Evolutionary conservation across 345 rosid species (phyloP).

Genomic region (Dipteronia dyeriana): DNA sequence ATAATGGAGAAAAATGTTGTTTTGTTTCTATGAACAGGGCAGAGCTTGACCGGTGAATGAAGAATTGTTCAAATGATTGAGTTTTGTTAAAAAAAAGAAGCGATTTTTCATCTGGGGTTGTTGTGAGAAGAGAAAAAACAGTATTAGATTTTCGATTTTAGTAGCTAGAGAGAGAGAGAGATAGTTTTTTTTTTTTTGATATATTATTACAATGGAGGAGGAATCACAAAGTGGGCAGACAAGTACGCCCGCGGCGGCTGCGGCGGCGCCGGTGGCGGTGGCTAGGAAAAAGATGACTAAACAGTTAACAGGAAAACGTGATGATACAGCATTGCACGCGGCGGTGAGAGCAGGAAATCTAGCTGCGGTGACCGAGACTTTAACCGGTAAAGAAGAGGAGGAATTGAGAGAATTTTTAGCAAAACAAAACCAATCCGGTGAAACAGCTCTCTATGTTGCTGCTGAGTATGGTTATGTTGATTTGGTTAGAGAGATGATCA

Average conservation of each 20-base stretch:
- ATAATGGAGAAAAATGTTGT: slow-evolving; percentile 7
- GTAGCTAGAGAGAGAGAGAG: too few species aligned
- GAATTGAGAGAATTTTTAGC: slow-evolving; percentile 52
- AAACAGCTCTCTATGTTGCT: slow-evolving; percentile 91
- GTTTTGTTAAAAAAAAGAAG: slow-evolving; percentile 19
- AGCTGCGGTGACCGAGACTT: slow-evolving; percentile 47
- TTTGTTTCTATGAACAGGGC: slow-evolving; percentile 23
- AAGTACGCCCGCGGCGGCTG: not conserved
- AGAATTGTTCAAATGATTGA: not conserved
- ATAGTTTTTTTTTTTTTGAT: too few species aligned
- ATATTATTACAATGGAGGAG: slow-evolving; percentile 34
- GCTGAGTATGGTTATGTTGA: slow-evolving; percentile 80
- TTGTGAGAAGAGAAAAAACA: slow-evolving; percentile 23
- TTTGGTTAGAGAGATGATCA: slow-evolving; percentile 77
- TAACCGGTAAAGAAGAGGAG: slow-evolving; percentile 40
- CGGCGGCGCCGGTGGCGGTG: too few species aligned
- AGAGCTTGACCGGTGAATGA: slow-evolving; percentile 11
- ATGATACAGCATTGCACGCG: slow-evolving; percentile 75
- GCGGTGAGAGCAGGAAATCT: slow-evolving; percentile 75
- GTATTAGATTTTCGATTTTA: not conserved
- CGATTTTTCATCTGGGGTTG: slow-evolving; percentile 45
- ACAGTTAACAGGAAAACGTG: slow-evolving; percentile 83
- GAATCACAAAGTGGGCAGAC: slow-evolving; percentile 22
- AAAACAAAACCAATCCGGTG: slow-evolving; percentile 89
- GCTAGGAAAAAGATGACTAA: slow-evolving; percentile 77